Conservation (phyloP, 306 rosid genomes). For the Herpetospermum pedunculosum region DNA sequence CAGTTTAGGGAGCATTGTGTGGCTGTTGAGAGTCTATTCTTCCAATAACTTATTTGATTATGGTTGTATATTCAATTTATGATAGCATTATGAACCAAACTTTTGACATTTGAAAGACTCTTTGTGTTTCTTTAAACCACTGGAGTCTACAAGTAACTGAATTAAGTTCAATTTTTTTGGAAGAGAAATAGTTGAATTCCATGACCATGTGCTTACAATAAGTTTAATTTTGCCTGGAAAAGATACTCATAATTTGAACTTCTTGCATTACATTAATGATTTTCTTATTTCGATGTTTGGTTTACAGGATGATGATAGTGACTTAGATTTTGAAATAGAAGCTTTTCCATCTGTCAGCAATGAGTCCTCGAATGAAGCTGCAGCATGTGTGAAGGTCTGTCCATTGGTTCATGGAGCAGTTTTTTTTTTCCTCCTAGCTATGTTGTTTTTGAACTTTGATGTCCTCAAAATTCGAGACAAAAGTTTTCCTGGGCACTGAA, state of each 20-base stretch:
- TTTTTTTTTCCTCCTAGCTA: neutral
- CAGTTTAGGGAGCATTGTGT: too few relatives aligned
- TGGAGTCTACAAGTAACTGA: neutral
- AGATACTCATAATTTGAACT: neutral
- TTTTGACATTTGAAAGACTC: neutral
- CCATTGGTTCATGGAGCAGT: neutral
- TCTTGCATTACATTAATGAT: neutral
- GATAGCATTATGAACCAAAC: neutral
- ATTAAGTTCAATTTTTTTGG: neutral
- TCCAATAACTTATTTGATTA: neutral
- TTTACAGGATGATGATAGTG: constrained; percentile 86
- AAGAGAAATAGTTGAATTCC: neutral
- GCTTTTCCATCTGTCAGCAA: constrained; percentile 34
- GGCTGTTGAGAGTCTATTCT: neutral
- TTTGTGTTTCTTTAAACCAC: neutral
- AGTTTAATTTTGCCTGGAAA: neutral
- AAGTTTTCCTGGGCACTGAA: neutral
- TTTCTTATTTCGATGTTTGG: constrained; percentile 2
- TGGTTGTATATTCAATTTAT: neutral
- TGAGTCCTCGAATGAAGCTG: constrained; percentile 56
- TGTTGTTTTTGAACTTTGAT: neutral
- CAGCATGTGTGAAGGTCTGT: constrained; percentile 77
- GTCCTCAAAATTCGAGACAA: neutral
- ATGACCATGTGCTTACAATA: neutral
- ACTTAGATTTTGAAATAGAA: constrained; percentile 65